These are phyloP conservation scores for Diaporthe humulicola DNA, from an alignment of 2,329 filamentous ascomycete species.

Conservation along the genomic window DNA sequence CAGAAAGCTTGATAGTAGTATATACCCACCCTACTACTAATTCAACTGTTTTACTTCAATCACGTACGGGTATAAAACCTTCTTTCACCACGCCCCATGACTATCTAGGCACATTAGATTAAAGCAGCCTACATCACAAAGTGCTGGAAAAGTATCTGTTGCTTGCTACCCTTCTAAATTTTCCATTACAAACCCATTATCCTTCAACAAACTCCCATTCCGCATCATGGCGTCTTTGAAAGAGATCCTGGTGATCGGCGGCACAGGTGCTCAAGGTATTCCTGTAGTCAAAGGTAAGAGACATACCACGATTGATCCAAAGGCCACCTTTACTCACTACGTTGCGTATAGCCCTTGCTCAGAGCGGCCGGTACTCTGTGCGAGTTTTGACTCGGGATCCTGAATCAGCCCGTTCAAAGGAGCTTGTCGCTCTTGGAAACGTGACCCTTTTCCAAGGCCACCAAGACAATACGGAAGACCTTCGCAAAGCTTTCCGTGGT, in stretches of 20 bases:
- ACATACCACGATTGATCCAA: background rate
- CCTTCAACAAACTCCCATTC: background rate
- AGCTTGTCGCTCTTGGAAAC: slow-evolving; percentile 41
- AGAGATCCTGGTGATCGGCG: slow-evolving; percentile 48
- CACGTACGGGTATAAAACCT: too few species aligned
- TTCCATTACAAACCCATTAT: background rate
- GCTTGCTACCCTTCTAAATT: background rate
- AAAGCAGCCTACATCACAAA: background rate
- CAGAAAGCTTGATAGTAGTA: too few species aligned
- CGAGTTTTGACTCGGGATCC: slow-evolving; percentile 55
- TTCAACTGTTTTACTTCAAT: too few species aligned
- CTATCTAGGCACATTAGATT: too few species aligned
- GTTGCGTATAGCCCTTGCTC: slow-evolving; percentile 37
- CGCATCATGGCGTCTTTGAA: slow-evolving; percentile 6
- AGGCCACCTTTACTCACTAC: background rate
- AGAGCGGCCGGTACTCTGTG: slow-evolving; percentile 49
- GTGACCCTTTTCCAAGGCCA: slow-evolving; percentile 38
- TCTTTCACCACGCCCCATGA: too few species aligned
- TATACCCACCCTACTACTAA: too few species aligned
- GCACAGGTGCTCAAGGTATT: slow-evolving; percentile 54
- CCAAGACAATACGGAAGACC: slow-evolving; percentile 38
- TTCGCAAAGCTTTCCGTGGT: slow-evolving; percentile 40
- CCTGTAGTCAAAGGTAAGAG: slow-evolving; percentile 50
- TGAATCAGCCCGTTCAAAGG: slow-evolving; percentile 45
- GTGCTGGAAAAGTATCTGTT: background rate